These are phyloP conservation scores for Triticum urartu DNA, from an alignment of 176 grass and related monocot species.

Conservation along the genomic window DNA sequence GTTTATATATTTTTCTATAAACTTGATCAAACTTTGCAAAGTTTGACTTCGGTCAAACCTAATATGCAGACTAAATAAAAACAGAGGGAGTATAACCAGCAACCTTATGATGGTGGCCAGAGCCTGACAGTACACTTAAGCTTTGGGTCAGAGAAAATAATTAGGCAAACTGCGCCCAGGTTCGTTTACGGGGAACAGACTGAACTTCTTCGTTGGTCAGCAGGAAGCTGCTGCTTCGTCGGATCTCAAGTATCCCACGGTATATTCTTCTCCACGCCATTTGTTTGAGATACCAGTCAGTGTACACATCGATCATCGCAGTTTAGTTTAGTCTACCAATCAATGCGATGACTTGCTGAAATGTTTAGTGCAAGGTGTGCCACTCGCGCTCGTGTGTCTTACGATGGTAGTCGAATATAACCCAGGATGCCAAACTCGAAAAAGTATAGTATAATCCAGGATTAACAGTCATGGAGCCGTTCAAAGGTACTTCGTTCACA, in stretches of 20 bases:
- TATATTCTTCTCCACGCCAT: background rate
- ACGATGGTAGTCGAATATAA: background rate
- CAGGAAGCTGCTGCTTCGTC: background rate
- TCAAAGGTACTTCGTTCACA: background rate
- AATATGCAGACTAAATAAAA: too few relatives aligned
- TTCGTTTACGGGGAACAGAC: background rate
- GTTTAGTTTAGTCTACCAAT: background rate
- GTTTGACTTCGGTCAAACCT: too few relatives aligned
- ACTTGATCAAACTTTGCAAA: too few relatives aligned
- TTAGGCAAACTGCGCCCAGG: background rate
- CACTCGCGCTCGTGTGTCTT: background rate
- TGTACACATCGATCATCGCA: background rate
- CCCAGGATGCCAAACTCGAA: background rate
- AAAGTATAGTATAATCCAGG: too few relatives aligned
- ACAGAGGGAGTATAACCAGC: background rate
- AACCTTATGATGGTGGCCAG: background rate
- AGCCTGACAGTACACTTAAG: background rate
- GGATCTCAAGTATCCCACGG: conserved; percentile 3
- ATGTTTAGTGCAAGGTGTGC: background rate
- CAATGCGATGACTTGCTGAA: background rate
- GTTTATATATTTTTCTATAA: too few relatives aligned
- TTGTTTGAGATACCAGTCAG: background rate
- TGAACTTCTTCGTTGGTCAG: background rate
- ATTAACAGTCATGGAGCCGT: background rate
- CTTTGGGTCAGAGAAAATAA: background rate